A percentile compares a stretch with the other conserved stretches of the same genome.
phyloP scores from a whole-genome alignment of 441 rosid genomes.

The Aleurites moluccanus region DNA sequence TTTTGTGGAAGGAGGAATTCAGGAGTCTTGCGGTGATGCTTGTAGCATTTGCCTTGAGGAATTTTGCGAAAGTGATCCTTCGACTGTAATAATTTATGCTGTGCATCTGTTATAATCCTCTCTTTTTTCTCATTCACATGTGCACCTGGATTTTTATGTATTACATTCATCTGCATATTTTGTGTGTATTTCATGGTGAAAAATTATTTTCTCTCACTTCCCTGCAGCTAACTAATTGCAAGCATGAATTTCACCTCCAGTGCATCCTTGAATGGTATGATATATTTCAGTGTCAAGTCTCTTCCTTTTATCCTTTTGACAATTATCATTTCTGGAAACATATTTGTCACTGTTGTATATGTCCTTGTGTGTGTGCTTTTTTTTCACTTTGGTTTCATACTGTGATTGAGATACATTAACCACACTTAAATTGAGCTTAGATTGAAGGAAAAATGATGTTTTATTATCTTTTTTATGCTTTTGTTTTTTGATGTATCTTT shows the following conservation, averaged over 20 bases:
- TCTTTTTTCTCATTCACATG: neutral
- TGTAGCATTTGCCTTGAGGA: conserved; percentile 95
- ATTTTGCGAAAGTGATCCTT: conserved; percentile 76
- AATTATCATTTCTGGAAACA: neutral
- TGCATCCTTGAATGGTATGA: conserved; percentile 90
- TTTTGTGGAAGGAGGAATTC: conserved; percentile 92
- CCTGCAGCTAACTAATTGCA: conserved; percentile 81
- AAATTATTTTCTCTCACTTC: neutral
- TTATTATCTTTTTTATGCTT: neutral
- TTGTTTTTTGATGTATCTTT: neutral
- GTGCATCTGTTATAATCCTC: neutral
- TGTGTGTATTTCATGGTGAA: neutral
- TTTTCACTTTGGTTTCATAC: neutral
- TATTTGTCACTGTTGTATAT: neutral
- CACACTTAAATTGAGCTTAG: too few relatives aligned
- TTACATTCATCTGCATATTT: neutral
- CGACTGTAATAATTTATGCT: conserved; percentile 47
- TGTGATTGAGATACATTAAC: neutral
- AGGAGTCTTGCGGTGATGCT: conserved; percentile 88
- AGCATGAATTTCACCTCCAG: conserved; percentile 95
- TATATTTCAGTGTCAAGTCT: neutral
- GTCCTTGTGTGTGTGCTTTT: neutral
- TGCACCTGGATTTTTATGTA: neutral
- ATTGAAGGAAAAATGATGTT: neutral
- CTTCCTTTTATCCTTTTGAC: neutral